These are phyloP conservation scores for Solanum tarijense DNA, from an alignment of 257 asterid species.

Conservation along the genomic window DNA sequence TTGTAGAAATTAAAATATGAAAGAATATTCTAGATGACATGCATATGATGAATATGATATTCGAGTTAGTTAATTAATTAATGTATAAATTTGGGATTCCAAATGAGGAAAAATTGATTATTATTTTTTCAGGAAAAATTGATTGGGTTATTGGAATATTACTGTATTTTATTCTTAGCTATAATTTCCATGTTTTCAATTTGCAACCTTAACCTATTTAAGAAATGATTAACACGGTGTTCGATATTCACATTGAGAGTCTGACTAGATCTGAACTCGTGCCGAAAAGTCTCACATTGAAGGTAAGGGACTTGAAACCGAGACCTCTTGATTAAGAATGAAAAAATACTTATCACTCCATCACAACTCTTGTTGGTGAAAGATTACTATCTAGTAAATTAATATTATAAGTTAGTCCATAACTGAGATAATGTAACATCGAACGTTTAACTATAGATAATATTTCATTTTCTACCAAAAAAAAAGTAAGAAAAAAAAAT, in stretches of 20 bases:
- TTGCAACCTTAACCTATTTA: background rate
- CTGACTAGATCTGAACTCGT: accelerated
- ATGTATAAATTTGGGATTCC: background rate
- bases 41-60: background rate
- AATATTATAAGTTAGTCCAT: too few relatives aligned
- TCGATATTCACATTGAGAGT: too few relatives aligned
- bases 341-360: accelerated
- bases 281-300: accelerated
- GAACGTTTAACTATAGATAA: too few relatives aligned
- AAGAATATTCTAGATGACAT: background rate
- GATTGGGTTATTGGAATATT: background rate
- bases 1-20: background rate
- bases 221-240: background rate
- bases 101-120: background rate
- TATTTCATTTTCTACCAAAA: background rate
- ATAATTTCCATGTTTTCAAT: background rate
- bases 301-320: accelerated
- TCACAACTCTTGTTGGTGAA: accelerated
- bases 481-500: too few relatives aligned
- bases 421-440: background rate
- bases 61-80: background rate
- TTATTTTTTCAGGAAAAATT: background rate
- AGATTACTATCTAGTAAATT: too few relatives aligned
- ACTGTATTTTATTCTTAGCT: background rate
- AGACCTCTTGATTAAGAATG: too few relatives aligned